Conservation (phyloP, 495 filamentous ascomycete species). For the Xylaria scruposa region DNA sequence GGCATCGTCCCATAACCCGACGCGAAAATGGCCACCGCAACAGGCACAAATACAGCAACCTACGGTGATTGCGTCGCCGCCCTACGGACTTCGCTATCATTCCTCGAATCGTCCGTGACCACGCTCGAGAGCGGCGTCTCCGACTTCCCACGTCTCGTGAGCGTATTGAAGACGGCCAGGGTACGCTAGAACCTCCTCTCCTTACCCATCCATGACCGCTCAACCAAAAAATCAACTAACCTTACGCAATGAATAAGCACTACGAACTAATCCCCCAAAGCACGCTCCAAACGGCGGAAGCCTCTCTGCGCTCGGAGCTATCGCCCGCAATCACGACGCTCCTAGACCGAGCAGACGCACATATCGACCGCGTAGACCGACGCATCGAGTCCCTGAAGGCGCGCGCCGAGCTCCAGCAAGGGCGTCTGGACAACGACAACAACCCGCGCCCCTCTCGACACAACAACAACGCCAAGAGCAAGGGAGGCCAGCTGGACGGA, state of each 20-base stretch:
- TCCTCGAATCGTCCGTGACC: constrained; percentile 57
- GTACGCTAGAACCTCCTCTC: constrained; percentile 34
- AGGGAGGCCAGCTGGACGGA: not conserved
- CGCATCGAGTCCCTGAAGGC: constrained; percentile 57
- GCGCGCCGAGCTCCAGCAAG: constrained; percentile 54
- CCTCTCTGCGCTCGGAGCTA: constrained; percentile 58
- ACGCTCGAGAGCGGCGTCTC: constrained; percentile 52
- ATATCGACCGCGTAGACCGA: constrained; percentile 52
- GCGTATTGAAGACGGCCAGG: constrained; percentile 56
- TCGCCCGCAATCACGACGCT: constrained; percentile 52
- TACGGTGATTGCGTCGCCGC: constrained; percentile 56
- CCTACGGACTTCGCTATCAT: constrained; percentile 57
- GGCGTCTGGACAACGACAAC: constrained; percentile 39
- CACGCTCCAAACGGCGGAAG: constrained; percentile 54
- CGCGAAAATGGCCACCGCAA: constrained; percentile 8
- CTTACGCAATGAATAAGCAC: constrained; percentile 45
- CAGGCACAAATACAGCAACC: constrained; percentile 31
- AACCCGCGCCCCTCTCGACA: constrained; percentile 1
- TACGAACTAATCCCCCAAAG: constrained; percentile 60
- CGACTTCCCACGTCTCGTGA: constrained; percentile 54
- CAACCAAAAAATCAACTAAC: constrained; percentile 13
- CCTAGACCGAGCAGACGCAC: constrained; percentile 56
- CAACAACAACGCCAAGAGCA: not conserved
- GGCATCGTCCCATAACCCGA: not conserved
- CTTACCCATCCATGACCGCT: not conserved